A percentile compares a stretch with the other conserved stretches of the same genome.
Conservation (phyloP, 2,329 filamentous ascomycete genomes). For the Lasiodiplodia theobromae region DNA sequence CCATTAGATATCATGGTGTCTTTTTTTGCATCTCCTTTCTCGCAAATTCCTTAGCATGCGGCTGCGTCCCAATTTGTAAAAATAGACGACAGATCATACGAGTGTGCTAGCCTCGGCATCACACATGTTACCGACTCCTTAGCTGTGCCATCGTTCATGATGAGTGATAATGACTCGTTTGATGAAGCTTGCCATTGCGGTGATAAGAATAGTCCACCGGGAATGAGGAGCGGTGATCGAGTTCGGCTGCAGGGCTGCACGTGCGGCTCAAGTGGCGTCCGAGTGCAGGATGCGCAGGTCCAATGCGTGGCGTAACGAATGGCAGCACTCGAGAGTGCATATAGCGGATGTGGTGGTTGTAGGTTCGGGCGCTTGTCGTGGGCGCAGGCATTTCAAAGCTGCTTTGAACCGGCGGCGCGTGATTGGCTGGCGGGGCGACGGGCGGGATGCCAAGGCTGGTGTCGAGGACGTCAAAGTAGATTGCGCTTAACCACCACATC, state of each 20-base stretch:
- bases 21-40: background rate
- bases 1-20: background rate
- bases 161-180: background rate
- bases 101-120: constrained; percentile 11
- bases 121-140: background rate
- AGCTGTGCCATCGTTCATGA: background rate
- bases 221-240: background rate
- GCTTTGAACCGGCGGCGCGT: constrained; percentile 17
- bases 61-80: background rate
- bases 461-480: constrained; percentile 29
- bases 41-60: background rate
- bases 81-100: constrained; percentile 15
- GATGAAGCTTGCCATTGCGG: background rate
- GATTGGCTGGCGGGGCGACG: constrained; percentile 21
- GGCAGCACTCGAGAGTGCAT: background rate
- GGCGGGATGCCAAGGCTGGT: constrained; percentile 18
- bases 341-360: background rate
- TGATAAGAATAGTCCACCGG: background rate
- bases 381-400: constrained; percentile 24
- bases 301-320: background rate
- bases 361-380: constrained; percentile 7
- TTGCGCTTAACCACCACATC: constrained; percentile 4
- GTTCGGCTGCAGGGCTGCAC: background rate
- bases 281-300: background rate
- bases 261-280: background rate